Evolutionary conservation across 2,329 filamentous ascomycete species (phyloP).

Genomic region (Colletotrichum musicola): DNA sequence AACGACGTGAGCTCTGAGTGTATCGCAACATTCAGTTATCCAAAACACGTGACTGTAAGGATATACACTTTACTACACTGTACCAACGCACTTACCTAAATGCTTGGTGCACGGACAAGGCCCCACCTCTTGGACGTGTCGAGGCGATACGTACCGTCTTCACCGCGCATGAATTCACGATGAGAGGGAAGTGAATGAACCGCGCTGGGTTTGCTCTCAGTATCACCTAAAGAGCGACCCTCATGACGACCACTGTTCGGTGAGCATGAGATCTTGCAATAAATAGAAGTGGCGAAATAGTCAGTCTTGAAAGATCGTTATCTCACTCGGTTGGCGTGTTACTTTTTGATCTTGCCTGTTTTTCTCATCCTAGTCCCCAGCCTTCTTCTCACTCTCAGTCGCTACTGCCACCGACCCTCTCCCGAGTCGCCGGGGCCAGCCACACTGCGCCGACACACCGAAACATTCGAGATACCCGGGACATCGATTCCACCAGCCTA

Average conservation of each 20-base stretch:
- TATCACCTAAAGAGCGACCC: slow-evolving; percentile 1
- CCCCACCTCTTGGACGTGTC: no score
- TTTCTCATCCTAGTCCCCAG: background rate
- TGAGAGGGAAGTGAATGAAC: slow-evolving; percentile 20
- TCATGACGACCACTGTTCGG: background rate
- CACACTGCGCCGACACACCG: background rate
- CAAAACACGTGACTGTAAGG: background rate
- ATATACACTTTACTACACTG: no score
- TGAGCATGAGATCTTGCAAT: slow-evolving; percentile 22
- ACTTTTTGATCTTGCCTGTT: no score
- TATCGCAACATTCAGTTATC: no score
- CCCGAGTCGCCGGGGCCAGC: background rate
- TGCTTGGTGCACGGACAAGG: no score
- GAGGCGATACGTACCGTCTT: slow-evolving; percentile 21
- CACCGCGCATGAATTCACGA: slow-evolving; percentile 23
- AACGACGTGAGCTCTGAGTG: no score
- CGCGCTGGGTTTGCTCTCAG: slow-evolving; percentile 18
- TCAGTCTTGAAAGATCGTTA: background rate
- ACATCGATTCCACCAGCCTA: background rate
- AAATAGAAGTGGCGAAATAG: background rate
- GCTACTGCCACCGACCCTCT: slow-evolving; percentile 1
- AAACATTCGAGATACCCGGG: slow-evolving; percentile 1
- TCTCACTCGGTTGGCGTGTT: background rate
- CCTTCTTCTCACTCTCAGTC: slow-evolving; percentile 5
- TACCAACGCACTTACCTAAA: no score